Base-by-base conservation (phyloP, 371 early-diverging fungal genomes). In the Gilbertella persicaria region DNA sequence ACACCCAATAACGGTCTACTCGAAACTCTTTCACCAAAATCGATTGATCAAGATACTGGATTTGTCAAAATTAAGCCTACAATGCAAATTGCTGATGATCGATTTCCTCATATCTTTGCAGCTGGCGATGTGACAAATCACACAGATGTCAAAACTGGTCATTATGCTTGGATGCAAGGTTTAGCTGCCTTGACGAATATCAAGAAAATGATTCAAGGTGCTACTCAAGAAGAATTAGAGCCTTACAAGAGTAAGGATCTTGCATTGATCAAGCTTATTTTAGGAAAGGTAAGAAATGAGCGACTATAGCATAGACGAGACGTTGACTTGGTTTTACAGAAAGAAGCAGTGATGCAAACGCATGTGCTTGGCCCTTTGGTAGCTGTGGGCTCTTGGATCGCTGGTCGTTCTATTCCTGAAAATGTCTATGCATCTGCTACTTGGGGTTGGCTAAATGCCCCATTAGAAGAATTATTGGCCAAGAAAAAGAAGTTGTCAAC, bases 21-120 rank as follows among this genome's bases (percentile, higher is more conserved):
- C 3, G 60, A 52, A 23, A 60, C 60, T 17, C 28, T 86, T 5
- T 67, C 83, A 1, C 76, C 82, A 0, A 43, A 62, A 2, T 58
- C 74, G 7, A 60, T 86, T 42, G 66, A 83, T 47, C 45, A 64
- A 26, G 56, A 72, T 4, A 79, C 63, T 16, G 70, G 75, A 1
- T 69, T 79, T 54, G 75, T 89, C 40, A 71, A 66, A 19, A 79
- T 85, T 8, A 77, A 78, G 39, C 69, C 76, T 4, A 84, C 86
- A 0, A 65, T 89, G 58, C 91, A 91, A 64, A 73, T 91, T 36
- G 67, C 63, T 3, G 89, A 88, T 47, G 69, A 62, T 5, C 42
- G 50, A 1, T 85, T 73, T 50, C 83, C 87, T 10, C 69, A 89
- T 53, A 79, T 91, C 29, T 88, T 80, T 55, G 83, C 85, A 6